Percentiles rank a stretch among this genome's conserved stretches.
These are phyloP conservation scores for Eutrema heterophyllum DNA, from an alignment of 345 rosid species.

Conservation along the genomic window DNA sequence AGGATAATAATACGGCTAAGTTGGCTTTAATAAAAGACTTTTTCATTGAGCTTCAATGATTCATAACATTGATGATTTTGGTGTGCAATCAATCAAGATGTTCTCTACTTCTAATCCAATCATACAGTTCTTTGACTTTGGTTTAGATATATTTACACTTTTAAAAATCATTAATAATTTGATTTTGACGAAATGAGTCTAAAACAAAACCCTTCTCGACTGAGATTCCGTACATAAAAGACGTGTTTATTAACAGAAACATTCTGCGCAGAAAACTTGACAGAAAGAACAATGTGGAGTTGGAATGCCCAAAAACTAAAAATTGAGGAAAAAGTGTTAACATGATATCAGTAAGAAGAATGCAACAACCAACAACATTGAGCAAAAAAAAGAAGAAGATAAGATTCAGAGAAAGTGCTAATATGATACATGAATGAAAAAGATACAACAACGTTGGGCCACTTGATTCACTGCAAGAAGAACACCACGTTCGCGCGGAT, in stretches of 20 bases:
- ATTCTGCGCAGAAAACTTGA: not conserved
- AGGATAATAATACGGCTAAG: conserved; percentile 8
- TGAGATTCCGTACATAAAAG: not conserved
- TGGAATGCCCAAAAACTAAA: not conserved
- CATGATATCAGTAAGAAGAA: not conserved
- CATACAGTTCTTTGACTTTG: not conserved
- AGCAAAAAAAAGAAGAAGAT: not conserved
- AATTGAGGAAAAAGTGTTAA: not conserved
- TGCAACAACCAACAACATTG: not conserved
- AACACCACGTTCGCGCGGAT: not conserved
- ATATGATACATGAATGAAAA: not conserved
- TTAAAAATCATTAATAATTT: not conserved
- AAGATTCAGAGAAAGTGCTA: not conserved
- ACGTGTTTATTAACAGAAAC: not conserved
- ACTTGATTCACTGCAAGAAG: not conserved
- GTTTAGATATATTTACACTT: not conserved
- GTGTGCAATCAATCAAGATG: not conserved
- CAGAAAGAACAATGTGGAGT: not conserved
- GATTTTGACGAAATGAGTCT: not conserved
- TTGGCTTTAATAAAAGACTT: not conserved
- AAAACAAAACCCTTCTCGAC: not conserved
- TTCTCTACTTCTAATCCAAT: not conserved
- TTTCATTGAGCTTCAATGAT: not conserved
- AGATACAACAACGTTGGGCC: not conserved
- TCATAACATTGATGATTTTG: conserved; percentile 3